Conservation (phyloP, 1,284 basidiomycete species). For the Malassezia dermatis region DNA sequence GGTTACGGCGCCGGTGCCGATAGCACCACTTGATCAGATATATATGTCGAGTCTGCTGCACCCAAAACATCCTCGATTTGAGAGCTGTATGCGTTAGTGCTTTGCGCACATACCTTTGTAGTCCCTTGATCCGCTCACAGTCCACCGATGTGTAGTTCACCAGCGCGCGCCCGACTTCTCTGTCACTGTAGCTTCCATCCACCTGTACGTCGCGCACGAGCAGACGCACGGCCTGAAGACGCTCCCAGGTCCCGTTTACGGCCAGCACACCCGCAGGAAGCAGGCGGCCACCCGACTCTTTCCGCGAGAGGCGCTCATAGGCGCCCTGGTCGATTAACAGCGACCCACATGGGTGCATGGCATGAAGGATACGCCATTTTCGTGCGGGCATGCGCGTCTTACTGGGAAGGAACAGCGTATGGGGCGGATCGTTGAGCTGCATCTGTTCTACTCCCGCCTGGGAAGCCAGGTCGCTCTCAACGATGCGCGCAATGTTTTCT, state of each 20-base stretch:
- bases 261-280: slow-evolving; percentile 80
- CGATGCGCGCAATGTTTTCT: slow-evolving; percentile 67
- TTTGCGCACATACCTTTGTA: slow-evolving; percentile 22
- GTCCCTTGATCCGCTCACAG: slow-evolving; percentile 73
- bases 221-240: slow-evolving; percentile 83
- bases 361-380: slow-evolving; percentile 91
- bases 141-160: slow-evolving; percentile 93
- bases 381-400: slow-evolving; percentile 68
- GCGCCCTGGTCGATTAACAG: slow-evolving; percentile 83
- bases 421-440: slow-evolving; percentile 54
- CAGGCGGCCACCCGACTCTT: slow-evolving; percentile 77
- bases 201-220: slow-evolving; percentile 52
- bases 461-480: slow-evolving; percentile 49
- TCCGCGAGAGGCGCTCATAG: slow-evolving; percentile 67
- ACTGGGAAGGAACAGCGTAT: slow-evolving; percentile 77
- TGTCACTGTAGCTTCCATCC: not conserved
- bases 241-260: slow-evolving; percentile 78
- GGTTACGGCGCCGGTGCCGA: not conserved
- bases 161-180: slow-evolving; percentile 82
- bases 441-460: not conserved
- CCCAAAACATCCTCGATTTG: slow-evolving; percentile 71
- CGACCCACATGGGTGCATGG: slow-evolving; percentile 73
- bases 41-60: slow-evolving; percentile 89
- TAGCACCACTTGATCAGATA: slow-evolving; percentile 60
- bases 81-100: slow-evolving; percentile 54